Evolutionary conservation across 345 rosid genomes (phyloP).

Genomic region (Jatropha curcas): DNA sequence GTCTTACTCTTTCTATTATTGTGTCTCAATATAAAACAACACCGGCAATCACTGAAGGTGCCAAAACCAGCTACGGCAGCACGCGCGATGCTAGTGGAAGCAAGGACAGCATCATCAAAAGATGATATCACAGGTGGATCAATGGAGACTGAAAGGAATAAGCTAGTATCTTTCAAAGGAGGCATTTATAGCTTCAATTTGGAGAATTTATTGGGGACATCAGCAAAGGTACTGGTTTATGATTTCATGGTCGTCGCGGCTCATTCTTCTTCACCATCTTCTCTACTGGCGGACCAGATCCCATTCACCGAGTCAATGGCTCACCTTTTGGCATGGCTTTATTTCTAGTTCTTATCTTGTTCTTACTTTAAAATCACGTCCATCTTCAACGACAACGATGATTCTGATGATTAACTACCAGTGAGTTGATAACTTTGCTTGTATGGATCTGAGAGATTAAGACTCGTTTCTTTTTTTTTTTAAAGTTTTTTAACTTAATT

Average conservation of each 20-base stretch:
- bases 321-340: conserved; percentile 77
- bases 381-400: conserved; percentile 76
- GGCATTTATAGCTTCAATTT: conserved; percentile 84
- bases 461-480: not conserved
- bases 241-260: conserved; percentile 89
- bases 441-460: not conserved
- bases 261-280: conserved; percentile 79
- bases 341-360: conserved; percentile 55
- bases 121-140: conserved; percentile 81
- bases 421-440: too few species aligned
- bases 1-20: conserved; percentile 53
- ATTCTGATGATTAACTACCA: conserved; percentile 41
- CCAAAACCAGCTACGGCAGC: conserved; percentile 23
- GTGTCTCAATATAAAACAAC: conserved; percentile 43
- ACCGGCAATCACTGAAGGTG: conserved; percentile 36
- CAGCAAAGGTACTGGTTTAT: conserved; percentile 94
- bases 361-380: conserved; percentile 75
- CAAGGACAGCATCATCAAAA: conserved; percentile 52
- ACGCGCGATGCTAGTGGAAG: conserved; percentile 24
- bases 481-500: not conserved
- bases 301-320: conserved; percentile 69
- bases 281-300: conserved; percentile 64
- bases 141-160: conserved; percentile 72
- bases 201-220: conserved; percentile 90
- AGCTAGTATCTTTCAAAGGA: conserved; percentile 84